A percentile compares a stretch with the other conserved stretches of the same genome.
phyloP scores from a whole-genome alignment of 1,284 basidiomycete species.

The Trametes hirsuta region DNA sequence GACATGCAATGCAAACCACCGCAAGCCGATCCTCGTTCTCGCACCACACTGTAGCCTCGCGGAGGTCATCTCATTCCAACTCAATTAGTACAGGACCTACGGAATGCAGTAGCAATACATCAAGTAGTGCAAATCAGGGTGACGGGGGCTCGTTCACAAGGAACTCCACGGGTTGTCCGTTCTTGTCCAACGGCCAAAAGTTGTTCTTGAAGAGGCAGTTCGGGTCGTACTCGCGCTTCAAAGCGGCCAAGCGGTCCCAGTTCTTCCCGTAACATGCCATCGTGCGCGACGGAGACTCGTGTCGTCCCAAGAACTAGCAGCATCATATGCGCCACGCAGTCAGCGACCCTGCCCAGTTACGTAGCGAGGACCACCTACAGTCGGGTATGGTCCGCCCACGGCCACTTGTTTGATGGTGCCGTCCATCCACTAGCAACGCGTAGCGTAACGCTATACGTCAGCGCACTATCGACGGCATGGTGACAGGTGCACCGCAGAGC shows the following conservation, averaged over 20 bases:
- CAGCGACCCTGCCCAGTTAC: slow-evolving; percentile 5
- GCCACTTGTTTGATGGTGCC: slow-evolving; percentile 69
- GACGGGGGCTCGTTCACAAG: slow-evolving; percentile 56
- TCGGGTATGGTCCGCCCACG: slow-evolving; percentile 80
- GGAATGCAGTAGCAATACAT: neutral
- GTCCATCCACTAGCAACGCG: slow-evolving; percentile 68
- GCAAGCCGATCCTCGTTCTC: neutral
- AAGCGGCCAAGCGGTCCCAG: slow-evolving; percentile 66
- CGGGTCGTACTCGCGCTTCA: slow-evolving; percentile 81
- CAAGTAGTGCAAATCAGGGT: slow-evolving; percentile 10
- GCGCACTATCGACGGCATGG: too few species aligned
- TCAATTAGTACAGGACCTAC: neutral
- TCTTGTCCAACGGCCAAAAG: slow-evolving; percentile 73
- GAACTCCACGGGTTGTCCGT: slow-evolving; percentile 51
- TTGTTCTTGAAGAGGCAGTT: slow-evolving; percentile 70
- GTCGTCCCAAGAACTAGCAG: slow-evolving; percentile 75
- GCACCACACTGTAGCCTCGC: neutral
- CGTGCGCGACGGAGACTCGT: slow-evolving; percentile 63
- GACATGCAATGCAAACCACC: slow-evolving; percentile 4
- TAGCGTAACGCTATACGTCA: neutral
- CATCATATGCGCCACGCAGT: neutral
- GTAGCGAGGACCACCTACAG: slow-evolving; percentile 53
- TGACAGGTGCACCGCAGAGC: slow-evolving; percentile 20
- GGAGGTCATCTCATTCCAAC: neutral
- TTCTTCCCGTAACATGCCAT: slow-evolving; percentile 74